These are phyloP conservation scores for Moesziomyces antarcticus DNA, from an alignment of 1,284 basidiomycete species.

Conservation along the genomic window DNA sequence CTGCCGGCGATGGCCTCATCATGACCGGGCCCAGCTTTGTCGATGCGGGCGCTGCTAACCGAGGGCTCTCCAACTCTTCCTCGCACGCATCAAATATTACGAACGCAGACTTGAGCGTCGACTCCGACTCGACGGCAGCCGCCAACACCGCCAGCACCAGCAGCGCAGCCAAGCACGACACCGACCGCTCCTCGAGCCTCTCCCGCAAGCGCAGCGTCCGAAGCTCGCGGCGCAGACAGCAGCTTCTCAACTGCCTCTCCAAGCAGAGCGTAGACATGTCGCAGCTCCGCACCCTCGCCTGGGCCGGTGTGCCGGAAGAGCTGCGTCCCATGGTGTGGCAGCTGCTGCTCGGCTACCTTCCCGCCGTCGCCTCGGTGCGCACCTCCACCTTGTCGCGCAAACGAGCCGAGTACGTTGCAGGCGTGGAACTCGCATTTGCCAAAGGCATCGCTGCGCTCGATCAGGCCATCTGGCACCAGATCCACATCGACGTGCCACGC, in stretches of 20 bases:
- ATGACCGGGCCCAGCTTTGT: slow-evolving; percentile 46
- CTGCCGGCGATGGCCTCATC: slow-evolving; percentile 59
- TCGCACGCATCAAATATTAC: slow-evolving; percentile 12
- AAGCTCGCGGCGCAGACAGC: slow-evolving; percentile 47
- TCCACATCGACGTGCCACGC: slow-evolving; percentile 66
- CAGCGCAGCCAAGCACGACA: background rate
- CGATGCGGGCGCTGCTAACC: slow-evolving; percentile 19
- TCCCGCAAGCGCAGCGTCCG: slow-evolving; percentile 45
- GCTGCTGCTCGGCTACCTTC: slow-evolving; percentile 86
- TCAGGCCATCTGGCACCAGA: slow-evolving; percentile 66
- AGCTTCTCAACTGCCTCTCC: slow-evolving; percentile 51
- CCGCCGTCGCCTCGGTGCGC: slow-evolving; percentile 83
- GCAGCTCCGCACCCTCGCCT: slow-evolving; percentile 88
- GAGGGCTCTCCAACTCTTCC: slow-evolving; percentile 11
- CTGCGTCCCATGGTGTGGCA: slow-evolving; percentile 94
- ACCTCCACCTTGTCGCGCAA: slow-evolving; percentile 83
- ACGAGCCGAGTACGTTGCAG: slow-evolving; percentile 87
- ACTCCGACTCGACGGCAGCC: background rate
- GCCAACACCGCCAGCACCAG: background rate
- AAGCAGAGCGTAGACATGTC: slow-evolving; percentile 69
- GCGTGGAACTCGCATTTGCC: slow-evolving; percentile 91
- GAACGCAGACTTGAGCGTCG: slow-evolving; percentile 10
- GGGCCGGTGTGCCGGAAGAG: slow-evolving; percentile 90
- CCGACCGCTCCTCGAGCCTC: slow-evolving; percentile 1
- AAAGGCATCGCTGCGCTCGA: slow-evolving; percentile 70